phyloP scores from a whole-genome alignment of 352 stramenopile species.

The Lagenidium giganteum region DNA sequence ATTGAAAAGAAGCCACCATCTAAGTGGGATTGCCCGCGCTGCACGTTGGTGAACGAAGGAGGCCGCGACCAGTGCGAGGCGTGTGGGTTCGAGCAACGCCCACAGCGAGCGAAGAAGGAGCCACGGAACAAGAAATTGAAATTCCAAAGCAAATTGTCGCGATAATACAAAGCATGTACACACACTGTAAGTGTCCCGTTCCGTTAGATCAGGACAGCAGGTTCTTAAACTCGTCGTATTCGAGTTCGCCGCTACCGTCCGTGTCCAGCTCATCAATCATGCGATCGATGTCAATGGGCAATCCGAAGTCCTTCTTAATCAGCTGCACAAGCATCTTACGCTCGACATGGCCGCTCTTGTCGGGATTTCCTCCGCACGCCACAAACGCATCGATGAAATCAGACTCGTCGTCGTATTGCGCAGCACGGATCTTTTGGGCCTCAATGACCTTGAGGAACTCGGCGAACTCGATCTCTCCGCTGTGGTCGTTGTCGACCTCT shows the following conservation, averaged over 20 bases:
- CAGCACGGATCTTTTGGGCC: constrained; percentile 90
- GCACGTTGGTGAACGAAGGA: constrained; percentile 58
- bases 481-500: constrained; percentile 89
- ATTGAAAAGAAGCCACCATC: no score
- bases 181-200: no score
- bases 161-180: no score
- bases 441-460: constrained; percentile 97
- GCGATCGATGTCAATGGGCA: constrained; percentile 94
- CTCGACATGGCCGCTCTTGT: constrained; percentile 89
- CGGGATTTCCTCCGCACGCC: constrained; percentile 82
- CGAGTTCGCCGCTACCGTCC: constrained; percentile 89
- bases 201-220: constrained; percentile 86
- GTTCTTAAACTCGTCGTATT: constrained; percentile 93
- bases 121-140: constrained; percentile 52
- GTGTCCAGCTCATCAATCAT: constrained; percentile 93
- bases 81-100: constrained; percentile 44
- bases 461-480: constrained; percentile 93
- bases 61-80: constrained; percentile 38
- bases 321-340: constrained; percentile 81
- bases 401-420: constrained; percentile 92
- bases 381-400: constrained; percentile 96
- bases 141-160: constrained; percentile 67
- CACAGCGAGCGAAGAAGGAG: constrained; percentile 29
- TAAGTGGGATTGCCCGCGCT: constrained; percentile 59
- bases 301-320: constrained; percentile 92